A percentile compares a stretch with the other conserved stretches of the same genome.
Evolutionary conservation across 805 yeast species (phyloP).

Genomic region (Pichia sporocuriosa): DNA sequence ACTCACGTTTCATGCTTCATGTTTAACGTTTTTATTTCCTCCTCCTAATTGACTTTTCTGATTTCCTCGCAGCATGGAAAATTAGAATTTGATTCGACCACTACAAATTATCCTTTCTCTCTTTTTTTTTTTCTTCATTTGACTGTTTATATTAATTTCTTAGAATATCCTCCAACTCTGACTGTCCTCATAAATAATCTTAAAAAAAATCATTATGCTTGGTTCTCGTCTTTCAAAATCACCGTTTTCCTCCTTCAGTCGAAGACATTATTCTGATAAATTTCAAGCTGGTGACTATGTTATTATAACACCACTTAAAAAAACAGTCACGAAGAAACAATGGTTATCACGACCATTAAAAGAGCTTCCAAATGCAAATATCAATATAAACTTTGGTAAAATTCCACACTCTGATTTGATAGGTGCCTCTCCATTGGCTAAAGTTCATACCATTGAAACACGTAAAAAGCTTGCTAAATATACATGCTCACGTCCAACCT

Average conservation of each 20-base stretch:
- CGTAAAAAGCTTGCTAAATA: conserved; percentile 22
- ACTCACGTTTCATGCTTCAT: too few species aligned
- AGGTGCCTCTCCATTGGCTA: conserved; percentile 31
- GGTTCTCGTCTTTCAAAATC: neutral
- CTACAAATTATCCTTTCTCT: too few species aligned
- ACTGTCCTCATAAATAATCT: too few species aligned
- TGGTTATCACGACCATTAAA: conserved; percentile 29
- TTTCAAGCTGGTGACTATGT: conserved; percentile 27
- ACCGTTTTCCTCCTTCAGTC: neutral
- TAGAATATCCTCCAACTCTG: too few species aligned
- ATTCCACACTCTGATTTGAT: conserved; percentile 35
- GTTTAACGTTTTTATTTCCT: too few species aligned
- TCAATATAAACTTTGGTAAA: conserved; percentile 22
- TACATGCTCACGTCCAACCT: conserved; percentile 33
- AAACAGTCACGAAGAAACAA: conserved; percentile 19
- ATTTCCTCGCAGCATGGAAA: too few species aligned
- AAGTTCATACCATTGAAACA: conserved; percentile 18
- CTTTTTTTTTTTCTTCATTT: too few species aligned
- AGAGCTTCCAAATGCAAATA: conserved; percentile 6
- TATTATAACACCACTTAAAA: conserved; percentile 23
- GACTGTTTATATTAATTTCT: too few species aligned
- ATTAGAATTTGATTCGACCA: too few species aligned
- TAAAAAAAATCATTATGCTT: too few species aligned
- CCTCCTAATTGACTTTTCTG: too few species aligned
- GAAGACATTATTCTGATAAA: conserved; percentile 4